A percentile compares a stretch with the other conserved stretches of the same genome.
These are phyloP conservation scores for Colletotrichum sidae DNA, from an alignment of 2,329 filamentous ascomycete species.

Conservation along the genomic window DNA sequence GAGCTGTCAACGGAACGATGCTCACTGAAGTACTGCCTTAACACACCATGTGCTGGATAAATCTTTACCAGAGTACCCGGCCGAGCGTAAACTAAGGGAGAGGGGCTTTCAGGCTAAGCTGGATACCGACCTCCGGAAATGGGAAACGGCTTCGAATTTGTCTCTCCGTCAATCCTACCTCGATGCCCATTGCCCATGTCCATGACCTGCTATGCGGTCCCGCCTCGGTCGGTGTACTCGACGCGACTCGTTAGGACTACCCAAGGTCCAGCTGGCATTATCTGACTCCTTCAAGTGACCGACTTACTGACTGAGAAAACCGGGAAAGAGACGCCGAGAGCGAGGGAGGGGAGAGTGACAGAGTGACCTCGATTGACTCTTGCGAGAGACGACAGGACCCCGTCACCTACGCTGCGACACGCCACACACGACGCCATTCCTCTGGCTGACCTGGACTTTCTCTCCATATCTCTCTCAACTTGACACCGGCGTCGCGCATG, in stretches of 20 bases:
- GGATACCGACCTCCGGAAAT: conserved; percentile 7
- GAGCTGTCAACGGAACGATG: no score
- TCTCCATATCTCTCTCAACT: conserved; percentile 3
- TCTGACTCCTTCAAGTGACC: neutral
- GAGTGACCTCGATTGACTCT: conserved; percentile 12
- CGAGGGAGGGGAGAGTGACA: neutral
- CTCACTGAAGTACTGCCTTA: conserved; percentile 9
- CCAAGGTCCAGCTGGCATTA: no score
- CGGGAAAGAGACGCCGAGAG: no score
- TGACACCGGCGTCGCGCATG: conserved; percentile 16
- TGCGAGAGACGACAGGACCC: no score
- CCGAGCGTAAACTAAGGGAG: conserved; percentile 14
- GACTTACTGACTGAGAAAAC: no score
- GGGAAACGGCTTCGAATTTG: conserved; percentile 13
- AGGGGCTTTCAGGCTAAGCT: conserved; percentile 9
- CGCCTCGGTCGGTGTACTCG: conserved; percentile 4
- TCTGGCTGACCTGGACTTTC: neutral
- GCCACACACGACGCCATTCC: neutral
- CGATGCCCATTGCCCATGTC: no score
- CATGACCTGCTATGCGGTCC: neutral
- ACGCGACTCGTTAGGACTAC: conserved; percentile 9
- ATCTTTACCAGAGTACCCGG: conserved; percentile 29
- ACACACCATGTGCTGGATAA: conserved; percentile 7
- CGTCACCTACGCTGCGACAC: no score
- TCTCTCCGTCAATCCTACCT: conserved; percentile 2